A percentile compares a stretch with the other conserved stretches of the same genome.
Conservation (phyloP, 1,284 basidiomycete species). For the Malassezia dermatis region DNA sequence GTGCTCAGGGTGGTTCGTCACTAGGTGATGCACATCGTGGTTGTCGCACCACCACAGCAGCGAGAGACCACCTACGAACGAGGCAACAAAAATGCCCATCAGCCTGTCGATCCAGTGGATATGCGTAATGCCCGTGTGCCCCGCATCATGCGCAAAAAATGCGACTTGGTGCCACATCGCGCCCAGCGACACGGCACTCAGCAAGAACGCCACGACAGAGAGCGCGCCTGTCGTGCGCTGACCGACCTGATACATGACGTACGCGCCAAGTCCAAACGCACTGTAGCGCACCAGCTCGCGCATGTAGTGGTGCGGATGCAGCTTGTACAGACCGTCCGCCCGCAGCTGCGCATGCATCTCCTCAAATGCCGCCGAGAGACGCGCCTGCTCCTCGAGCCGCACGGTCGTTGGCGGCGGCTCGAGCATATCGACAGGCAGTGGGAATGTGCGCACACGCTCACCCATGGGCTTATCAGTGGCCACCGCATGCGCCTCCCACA, state of each 20-base stretch:
- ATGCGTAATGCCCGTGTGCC: conserved; percentile 85
- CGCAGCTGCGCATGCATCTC: conserved; percentile 65
- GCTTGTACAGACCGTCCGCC: conserved; percentile 72
- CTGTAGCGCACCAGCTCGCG: conserved; percentile 71
- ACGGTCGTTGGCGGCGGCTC: conserved; percentile 49
- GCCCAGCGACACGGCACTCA: conserved; percentile 68
- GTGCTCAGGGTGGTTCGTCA: conserved; percentile 95
- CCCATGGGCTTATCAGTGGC: conserved; percentile 4
- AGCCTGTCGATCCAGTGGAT: conserved; percentile 71
- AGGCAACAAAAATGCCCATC: conserved; percentile 68
- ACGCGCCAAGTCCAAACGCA: conserved; percentile 57
- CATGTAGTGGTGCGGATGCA: conserved; percentile 79
- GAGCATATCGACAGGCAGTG: conserved; percentile 38
- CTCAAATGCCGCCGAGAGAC: conserved; percentile 69
- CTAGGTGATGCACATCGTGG: conserved; percentile 93
- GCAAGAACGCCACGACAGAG: conserved; percentile 51
- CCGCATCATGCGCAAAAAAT: conserved; percentile 85
- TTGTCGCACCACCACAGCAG: conserved; percentile 98
- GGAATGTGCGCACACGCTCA: conserved; percentile 26
- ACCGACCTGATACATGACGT: conserved; percentile 56
- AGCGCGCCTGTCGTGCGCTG: not conserved
- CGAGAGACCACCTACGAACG: conserved; percentile 82
- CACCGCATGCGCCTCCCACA: conserved; percentile 20
- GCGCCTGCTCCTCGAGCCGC: conserved; percentile 57
- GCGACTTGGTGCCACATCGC: conserved; percentile 88